A percentile compares a stretch with the other conserved stretches of the same genome.
Conservation (phyloP, 1,284 basidiomycete species). For the Leccinum pallidistipes region DNA sequence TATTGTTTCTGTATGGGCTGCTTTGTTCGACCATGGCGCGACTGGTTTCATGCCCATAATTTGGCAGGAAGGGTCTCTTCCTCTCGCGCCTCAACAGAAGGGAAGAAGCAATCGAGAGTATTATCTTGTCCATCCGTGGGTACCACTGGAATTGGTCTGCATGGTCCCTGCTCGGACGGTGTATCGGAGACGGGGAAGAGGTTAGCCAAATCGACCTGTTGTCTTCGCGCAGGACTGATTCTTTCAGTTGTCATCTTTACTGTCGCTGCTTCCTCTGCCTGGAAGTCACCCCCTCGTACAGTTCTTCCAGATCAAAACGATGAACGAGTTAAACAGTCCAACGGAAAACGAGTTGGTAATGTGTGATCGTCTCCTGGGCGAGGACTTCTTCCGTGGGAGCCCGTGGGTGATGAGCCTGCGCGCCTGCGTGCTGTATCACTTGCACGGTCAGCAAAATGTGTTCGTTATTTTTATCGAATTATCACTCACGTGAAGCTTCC, state of each 20-base stretch:
- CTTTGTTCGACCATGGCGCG: conserved; percentile 6
- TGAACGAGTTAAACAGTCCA: conserved; percentile 87
- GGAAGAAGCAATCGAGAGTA: conserved; percentile 84
- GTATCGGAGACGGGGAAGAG: conserved; percentile 89
- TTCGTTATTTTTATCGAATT: background rate
- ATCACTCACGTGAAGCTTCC: conserved; percentile 8
- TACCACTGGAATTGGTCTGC: conserved; percentile 97
- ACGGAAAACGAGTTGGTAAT: conserved; percentile 79
- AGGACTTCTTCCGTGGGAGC: conserved; percentile 79
- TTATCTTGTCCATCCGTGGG: conserved; percentile 73
- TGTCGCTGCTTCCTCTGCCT: conserved; percentile 65
- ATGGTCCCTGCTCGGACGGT: conserved; percentile 82
- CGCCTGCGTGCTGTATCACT: conserved; percentile 87
- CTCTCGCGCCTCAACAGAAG: conserved; percentile 76
- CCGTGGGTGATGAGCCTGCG: conserved; percentile 85
- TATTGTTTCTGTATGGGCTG: conserved; percentile 71
- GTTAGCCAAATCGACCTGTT: conserved; percentile 41
- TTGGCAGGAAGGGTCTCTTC: conserved; percentile 72
- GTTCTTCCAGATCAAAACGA: conserved; percentile 88
- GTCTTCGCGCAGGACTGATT: conserved; percentile 13
- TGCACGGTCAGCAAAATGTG: conserved; percentile 63
- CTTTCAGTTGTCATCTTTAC: conserved; percentile 59
- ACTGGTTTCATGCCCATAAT: conserved; percentile 4
- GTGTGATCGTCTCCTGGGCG: conserved; percentile 73
- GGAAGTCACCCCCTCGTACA: conserved; percentile 73